phyloP scores from a whole-genome alignment of 495 filamentous ascomycete species.

The Lichina pygmaea region DNA sequence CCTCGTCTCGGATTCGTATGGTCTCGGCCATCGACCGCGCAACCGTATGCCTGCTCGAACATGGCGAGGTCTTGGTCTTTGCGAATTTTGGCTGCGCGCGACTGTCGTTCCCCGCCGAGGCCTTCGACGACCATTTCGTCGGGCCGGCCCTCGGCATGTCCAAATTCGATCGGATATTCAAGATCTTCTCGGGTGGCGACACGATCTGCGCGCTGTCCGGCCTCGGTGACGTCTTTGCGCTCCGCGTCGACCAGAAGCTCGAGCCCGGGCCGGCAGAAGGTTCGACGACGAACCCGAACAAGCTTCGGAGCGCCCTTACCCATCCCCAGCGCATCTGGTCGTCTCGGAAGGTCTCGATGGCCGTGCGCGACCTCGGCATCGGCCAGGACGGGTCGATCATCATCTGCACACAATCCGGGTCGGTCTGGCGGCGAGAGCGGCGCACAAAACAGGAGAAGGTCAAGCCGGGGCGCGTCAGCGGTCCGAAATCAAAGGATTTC shows the following conservation, averaged over 20 bases:
- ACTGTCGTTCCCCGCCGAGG: conserved; percentile 50
- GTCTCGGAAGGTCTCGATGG: conserved; percentile 53
- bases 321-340: conserved; percentile 58
- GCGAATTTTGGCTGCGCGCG: conserved; percentile 81
- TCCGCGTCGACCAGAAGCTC: conserved; percentile 36
- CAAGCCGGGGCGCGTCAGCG: conserved; percentile 18
- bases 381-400: conserved; percentile 90
- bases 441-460: conserved; percentile 55
- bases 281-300: conserved; percentile 73
- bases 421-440: conserved; percentile 69
- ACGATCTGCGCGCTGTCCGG: conserved; percentile 68
- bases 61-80: conserved; percentile 74
- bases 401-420: conserved; percentile 71
- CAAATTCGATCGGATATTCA: conserved; percentile 33
- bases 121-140: conserved; percentile 38
- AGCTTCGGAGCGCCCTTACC: conserved; percentile 54
- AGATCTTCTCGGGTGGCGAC: conserved; percentile 62
- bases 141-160: conserved; percentile 27
- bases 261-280: conserved; percentile 29
- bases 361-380: conserved; percentile 61
- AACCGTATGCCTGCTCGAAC: conserved; percentile 62
- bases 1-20: conserved; percentile 46
- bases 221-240: conserved; percentile 63
- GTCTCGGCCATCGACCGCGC: conserved; percentile 79
- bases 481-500: conserved; percentile 48